phyloP scores from a whole-genome alignment of 1,284 basidiomycete species.

The Quambalaria eucalypti region DNA sequence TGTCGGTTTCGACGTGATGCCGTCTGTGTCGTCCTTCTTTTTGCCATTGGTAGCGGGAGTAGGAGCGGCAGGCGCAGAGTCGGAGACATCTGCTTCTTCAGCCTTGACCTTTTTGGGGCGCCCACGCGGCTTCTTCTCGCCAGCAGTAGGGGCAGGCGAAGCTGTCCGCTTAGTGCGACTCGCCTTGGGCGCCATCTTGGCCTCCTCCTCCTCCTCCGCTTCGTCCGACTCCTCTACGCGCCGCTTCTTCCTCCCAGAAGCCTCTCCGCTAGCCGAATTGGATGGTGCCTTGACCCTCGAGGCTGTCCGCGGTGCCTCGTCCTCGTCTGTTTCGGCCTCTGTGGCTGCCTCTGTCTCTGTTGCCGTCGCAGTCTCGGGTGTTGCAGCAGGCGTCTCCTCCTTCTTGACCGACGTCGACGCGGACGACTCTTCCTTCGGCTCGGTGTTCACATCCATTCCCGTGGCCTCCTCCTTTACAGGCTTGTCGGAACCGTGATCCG shows the following conservation, averaged over 20 bases:
- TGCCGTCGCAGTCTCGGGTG: no score
- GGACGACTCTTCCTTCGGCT: not conserved
- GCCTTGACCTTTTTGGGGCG: not conserved
- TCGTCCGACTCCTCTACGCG: constrained; percentile 48
- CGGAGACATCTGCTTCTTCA: not conserved
- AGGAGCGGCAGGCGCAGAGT: no score
- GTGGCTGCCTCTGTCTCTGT: not conserved
- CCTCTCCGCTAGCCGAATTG: not conserved
- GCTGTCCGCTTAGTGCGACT: not conserved
- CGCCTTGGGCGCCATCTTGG: not conserved
- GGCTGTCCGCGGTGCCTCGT: not conserved
- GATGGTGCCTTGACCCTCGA: not conserved
- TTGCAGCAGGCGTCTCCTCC: not conserved
- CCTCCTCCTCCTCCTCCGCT: constrained; percentile 15
- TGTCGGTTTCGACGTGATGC: not conserved
- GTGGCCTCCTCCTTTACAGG: not conserved
- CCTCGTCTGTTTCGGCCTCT: not conserved
- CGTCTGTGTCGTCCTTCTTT: not conserved
- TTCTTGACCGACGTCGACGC: not conserved
- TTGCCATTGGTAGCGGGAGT: not conserved
- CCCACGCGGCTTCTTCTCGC: no score
- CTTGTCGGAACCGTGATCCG: no score
- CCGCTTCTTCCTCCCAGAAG: constrained; percentile 14
- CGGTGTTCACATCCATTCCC: not conserved
- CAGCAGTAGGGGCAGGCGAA: not conserved